Evolutionary conservation across 495 filamentous ascomycete species (phyloP), one percentile per base, ranked within the genome.

Genomic region (Chaetomium cochliodes): DNA sequence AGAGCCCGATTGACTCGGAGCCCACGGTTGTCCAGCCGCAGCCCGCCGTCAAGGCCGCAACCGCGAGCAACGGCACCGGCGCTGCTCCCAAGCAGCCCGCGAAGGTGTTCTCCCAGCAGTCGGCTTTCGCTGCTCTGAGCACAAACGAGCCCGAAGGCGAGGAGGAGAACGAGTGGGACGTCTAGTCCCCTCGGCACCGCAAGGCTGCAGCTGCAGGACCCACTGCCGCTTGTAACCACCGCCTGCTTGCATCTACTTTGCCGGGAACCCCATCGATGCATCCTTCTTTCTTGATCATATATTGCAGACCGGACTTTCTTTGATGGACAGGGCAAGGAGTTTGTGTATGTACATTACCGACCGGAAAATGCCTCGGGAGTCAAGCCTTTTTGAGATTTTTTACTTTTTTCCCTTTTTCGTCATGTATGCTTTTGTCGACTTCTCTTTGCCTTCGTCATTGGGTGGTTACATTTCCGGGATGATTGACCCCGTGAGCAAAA

Each of bases 111-210:
- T 63, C 69, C 46, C 69, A 80, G 70, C 66, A 76, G 73, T 82
- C 79, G 54, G 78, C 80, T 3, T 83, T 82, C 65, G 80, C 80
- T 61, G 80, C 80, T 15, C 72, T 83, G 41, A 80, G 74, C 64
- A 68, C 79, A 47, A 72, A 70, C 18, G 71, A 73, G n/a, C 66
- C 72, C 60, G 75, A 77, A 55, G 75, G 72, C 25, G 76, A 81
- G 56, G 69, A 66, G 8, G 79, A 82, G 74, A 66, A 73, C 53
- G 80, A 83, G 65, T 83, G 80, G 80, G 80, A 82, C 54, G 78
- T 83, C 68, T 82, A 71, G 77, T n/a, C 20, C 46, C 4, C 50
- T 25, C 23, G 15, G 9, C 22, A 23, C 41, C 2, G 22, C 37
- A 42, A n/a, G 18, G 53, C 53, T 22, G 18, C n/a, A 56, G 53